These are phyloP conservation scores for Mucuna pruriens DNA, from an alignment of 306 rosid species.

Conservation along the genomic window DNA sequence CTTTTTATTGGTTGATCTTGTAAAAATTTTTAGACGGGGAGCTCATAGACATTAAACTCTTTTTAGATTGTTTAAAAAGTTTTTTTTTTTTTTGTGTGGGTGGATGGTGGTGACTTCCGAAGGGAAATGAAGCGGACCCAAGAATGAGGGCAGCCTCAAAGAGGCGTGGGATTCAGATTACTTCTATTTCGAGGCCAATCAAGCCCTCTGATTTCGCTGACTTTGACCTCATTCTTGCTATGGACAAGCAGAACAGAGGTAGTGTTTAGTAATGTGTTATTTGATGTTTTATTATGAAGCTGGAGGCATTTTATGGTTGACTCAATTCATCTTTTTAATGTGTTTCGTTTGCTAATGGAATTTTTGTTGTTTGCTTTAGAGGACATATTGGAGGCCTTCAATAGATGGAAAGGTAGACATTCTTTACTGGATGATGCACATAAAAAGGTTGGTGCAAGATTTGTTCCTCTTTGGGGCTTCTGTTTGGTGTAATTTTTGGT, in stretches of 20 bases:
- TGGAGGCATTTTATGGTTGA: constrained; percentile 4
- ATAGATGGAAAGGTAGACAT: constrained; percentile 68
- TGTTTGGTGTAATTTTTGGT: background rate
- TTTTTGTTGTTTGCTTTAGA: constrained; percentile 52
- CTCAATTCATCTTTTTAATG: background rate
- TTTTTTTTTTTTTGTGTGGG: background rate
- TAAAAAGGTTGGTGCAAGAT: constrained; percentile 57
- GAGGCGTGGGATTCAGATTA: constrained; percentile 80
- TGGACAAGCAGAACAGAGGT: constrained; percentile 92
- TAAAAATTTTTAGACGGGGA: too few species aligned
- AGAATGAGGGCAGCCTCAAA: constrained; percentile 94
- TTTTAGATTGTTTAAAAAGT: background rate
- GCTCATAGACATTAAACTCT: background rate
- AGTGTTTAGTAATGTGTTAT: background rate
- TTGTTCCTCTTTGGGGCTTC: background rate
- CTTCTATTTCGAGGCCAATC: constrained; percentile 85
- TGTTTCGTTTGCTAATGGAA: constrained; percentile 26
- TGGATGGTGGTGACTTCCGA: constrained; percentile 30
- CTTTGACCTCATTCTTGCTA: constrained; percentile 89
- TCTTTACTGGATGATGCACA: constrained; percentile 72
- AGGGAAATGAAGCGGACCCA: constrained; percentile 91
- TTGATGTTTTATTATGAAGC: background rate
- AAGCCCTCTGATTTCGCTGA: constrained; percentile 77
- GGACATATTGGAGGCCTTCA: constrained; percentile 76
- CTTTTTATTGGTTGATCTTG: too few species aligned